Evolutionary conservation across 495 filamentous ascomycete species (phyloP), one percentile per base, ranked within the genome.

Genomic region (Xylaria curta): DNA sequence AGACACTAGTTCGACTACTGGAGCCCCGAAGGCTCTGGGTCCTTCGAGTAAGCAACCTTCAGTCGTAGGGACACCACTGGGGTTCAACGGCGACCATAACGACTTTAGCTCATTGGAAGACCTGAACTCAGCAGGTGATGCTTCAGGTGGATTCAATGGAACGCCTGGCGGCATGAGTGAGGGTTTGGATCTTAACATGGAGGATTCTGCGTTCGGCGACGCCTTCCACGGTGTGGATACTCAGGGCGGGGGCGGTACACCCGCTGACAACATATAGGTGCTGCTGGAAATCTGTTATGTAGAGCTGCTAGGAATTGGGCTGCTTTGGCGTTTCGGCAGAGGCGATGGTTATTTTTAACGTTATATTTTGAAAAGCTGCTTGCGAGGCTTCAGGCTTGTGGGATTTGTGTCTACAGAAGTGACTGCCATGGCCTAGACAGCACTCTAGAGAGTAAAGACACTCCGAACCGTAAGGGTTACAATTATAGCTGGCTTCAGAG

Each of bases 161-260:
- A 79, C 69, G 24, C 81, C 74, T 36, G 85, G 78, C 5, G 80
- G 82, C 8, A 75, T 85, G 13, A 81, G 79, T 15, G 83, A 86
- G 69, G 80, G 81, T 53, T 66, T 80, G n/a, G 79, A 79, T 68
- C 73, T 87, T 68, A 79, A 83, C 58, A 82, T 88, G 83, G 86
- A 88, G 70, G 86, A 88, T 75, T 84, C 82, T 19, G 86, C 85
- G 12, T 89, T 89, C 74, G 87, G 86, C 1, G 85, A 89, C 51
- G 87, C 87, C 17, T 87, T 88, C 66, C 86, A 89, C 66, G 85
- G 85, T 26, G 82, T 87, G 3, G 80, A 80, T 24, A 66, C 75
- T 31, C 77, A 79, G 28, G 72, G 71, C 24, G 72, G 72, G 40
- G 74, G 51, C 13, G 72, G 72, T 47, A 79, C 76, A 21, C 78